Percentiles rank a stretch among this genome's conserved stretches.
phyloP scores from a whole-genome alignment of 805 yeast species.

The Kazachstania psychrophila region DNA sequence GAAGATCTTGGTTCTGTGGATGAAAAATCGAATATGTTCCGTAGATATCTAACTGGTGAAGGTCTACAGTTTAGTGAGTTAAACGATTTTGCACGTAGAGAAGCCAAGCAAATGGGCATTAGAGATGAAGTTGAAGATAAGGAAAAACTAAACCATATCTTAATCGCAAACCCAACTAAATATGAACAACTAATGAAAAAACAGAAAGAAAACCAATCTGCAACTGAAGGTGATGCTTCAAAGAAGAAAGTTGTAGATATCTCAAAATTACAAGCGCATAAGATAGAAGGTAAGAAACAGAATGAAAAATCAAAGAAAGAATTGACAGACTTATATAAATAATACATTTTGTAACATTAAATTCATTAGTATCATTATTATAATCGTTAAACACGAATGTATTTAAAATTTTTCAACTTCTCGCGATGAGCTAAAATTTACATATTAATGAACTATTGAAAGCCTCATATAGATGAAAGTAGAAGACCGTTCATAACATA shows the following conservation, averaged over 20 bases:
- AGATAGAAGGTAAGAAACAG: slow-evolving; percentile 18
- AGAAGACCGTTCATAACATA: too few relatives aligned
- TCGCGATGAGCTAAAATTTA: slow-evolving; percentile 9
- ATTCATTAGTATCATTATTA: background rate
- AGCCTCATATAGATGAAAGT: too few relatives aligned
- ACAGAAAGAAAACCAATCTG: slow-evolving; percentile 3
- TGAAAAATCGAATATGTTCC: slow-evolving; percentile 40
- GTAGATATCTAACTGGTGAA: slow-evolving; percentile 46
- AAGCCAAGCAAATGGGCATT: slow-evolving; percentile 25
- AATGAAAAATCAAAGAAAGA: slow-evolving; percentile 9
- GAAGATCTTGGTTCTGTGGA: slow-evolving; percentile 29
- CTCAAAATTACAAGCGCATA: slow-evolving; percentile 11
- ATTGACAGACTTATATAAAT: slow-evolving; percentile 20
- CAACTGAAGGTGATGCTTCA: background rate
- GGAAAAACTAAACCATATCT: slow-evolving; percentile 22
- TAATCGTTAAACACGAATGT: slow-evolving; percentile 2
- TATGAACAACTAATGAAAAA: slow-evolving; percentile 21
- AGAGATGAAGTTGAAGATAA: slow-evolving; percentile 21
- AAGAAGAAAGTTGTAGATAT: background rate
- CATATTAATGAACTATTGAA: too few relatives aligned
- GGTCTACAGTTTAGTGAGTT: slow-evolving; percentile 43
- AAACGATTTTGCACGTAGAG: slow-evolving; percentile 43
- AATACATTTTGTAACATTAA: background rate
- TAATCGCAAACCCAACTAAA: slow-evolving; percentile 31
- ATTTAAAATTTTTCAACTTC: slow-evolving; percentile 3